Conservation (phyloP, 352 stramenopile genomes). For the Globisporangium solare region DNA sequence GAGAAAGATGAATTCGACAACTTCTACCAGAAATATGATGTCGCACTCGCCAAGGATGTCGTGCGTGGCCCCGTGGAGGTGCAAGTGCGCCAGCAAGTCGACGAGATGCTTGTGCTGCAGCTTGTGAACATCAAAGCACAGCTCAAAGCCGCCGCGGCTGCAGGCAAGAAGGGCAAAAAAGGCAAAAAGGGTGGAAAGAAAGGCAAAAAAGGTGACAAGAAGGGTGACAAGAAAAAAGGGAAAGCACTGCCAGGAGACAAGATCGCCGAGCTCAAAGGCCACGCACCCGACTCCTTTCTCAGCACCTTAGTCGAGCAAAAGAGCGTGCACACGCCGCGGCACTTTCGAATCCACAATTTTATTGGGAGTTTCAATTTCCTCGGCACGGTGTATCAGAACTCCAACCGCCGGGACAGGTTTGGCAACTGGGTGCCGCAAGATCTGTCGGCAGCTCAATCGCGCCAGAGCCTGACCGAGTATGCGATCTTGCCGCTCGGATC, state of each 20-base stretch:
- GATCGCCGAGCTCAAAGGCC: constrained; percentile 87
- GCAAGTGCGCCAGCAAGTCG: constrained; percentile 87
- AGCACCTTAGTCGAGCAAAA: constrained; percentile 85
- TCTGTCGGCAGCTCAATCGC: constrained; percentile 88
- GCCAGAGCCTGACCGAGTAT: constrained; percentile 89
- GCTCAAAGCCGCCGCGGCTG: constrained; percentile 59
- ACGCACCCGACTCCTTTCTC: constrained; percentile 88
- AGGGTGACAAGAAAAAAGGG: constrained; percentile 56
- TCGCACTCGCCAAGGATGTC: constrained; percentile 87
- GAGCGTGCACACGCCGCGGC: constrained; percentile 65
- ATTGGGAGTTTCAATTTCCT: constrained; percentile 92
- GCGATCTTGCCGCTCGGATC: constrained; percentile 87
- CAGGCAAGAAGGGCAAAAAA: constrained; percentile 80
- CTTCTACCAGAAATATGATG: constrained; percentile 93
- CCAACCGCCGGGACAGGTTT: constrained; percentile 50
- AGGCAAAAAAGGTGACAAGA: constrained; percentile 42
- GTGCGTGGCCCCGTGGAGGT: constrained; percentile 83
- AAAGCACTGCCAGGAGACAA: constrained; percentile 89
- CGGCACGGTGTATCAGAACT: constrained; percentile 66
- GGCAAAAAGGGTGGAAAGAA: constrained; percentile 54
- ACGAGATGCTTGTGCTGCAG: constrained; percentile 93
- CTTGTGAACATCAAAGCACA: constrained; percentile 93
- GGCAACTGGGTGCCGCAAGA: constrained; percentile 90
- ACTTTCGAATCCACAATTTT: constrained; percentile 67
- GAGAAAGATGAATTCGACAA: constrained; percentile 86